These are phyloP conservation scores for Wickerhamomyces sydowiorum DNA, from an alignment of 805 yeast genomes.

Conservation along the genomic window DNA sequence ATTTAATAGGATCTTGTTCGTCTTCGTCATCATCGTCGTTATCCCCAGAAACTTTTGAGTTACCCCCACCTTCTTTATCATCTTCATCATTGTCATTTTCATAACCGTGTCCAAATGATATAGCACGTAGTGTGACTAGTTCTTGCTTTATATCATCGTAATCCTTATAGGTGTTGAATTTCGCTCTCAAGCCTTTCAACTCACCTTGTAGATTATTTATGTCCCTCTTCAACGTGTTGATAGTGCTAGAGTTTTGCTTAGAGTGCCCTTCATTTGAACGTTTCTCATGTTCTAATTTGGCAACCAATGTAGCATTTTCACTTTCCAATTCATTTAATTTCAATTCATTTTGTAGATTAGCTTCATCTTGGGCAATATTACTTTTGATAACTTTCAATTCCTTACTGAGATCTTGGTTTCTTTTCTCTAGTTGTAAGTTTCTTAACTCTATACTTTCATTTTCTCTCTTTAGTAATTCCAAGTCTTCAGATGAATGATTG, in stretches of 20 bases:
- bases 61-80: slow-evolving; percentile 14
- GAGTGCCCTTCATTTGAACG: slow-evolving; percentile 21
- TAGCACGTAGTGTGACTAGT: slow-evolving; percentile 61
- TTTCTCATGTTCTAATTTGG: slow-evolving; percentile 49
- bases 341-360: slow-evolving; percentile 33
- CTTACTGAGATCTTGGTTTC: slow-evolving; percentile 70
- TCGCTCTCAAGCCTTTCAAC: slow-evolving; percentile 40
- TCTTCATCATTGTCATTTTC: background rate
- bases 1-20: slow-evolving; percentile 20
- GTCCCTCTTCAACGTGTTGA: slow-evolving; percentile 24
- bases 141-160: slow-evolving; percentile 81
- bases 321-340: slow-evolving; percentile 54
- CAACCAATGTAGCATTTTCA: slow-evolving; percentile 59
- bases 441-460: slow-evolving; percentile 66
- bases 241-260: slow-evolving; percentile 15
- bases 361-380: slow-evolving; percentile 37
- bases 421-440: slow-evolving; percentile 62
- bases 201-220: slow-evolving; percentile 40
- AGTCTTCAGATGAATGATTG: slow-evolving; percentile 29
- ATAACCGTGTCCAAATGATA: slow-evolving; percentile 58
- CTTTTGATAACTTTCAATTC: slow-evolving; percentile 50
- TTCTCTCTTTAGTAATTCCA: slow-evolving; percentile 69
- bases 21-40: slow-evolving; percentile 26
- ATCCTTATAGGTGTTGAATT: slow-evolving; percentile 50
- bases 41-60: no score